Base-by-base conservation (phyloP, 352 stramenopile species). In the Pythium phragmiticola region DNA sequence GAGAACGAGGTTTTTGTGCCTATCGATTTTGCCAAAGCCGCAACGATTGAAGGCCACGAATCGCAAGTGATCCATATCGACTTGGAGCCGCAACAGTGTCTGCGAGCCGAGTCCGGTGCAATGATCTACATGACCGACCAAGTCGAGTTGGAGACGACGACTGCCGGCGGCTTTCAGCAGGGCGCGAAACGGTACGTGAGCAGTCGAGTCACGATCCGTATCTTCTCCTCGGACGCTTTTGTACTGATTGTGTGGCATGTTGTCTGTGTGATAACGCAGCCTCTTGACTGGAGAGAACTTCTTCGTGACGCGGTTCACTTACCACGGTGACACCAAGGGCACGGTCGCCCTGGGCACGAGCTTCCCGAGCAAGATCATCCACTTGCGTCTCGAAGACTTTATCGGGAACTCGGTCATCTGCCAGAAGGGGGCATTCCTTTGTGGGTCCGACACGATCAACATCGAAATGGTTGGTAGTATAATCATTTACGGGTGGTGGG, bases 71-170 rank as follows among this genome's bases (percentile, higher is more conserved):
- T 95, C 48, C 77, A 88, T 55, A 78, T 93, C 45, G 80, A 95
- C 41, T 74, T 98, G 7, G 74, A 94, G 70, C 87, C 87, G 23
- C 86, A 96, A 39, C 90, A 98, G 74, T 90, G 94, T 28, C 70
- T 98, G 36, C 80, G 95, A 34, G 92, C 94, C 7, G 94, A 98
- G 70, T 96, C 80, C 14, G 93, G 93, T 7, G 88, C 93, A 16
- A 97, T 98, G 87, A 89, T 98, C 48, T 98, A 98, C 76, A 98
- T 98, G 93, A 98, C 91, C 7, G 79, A 98, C 36, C 89, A 89
- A 30, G 82, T 98, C 7, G 76, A 90, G 33, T 96, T 98, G 84
- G 81, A 96, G 47, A 97, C 89, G 34, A 94, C 80, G 0, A 97
- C 88, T 8, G 92, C 89, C n/a, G 93, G 89, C n/a, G 94, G 92